Base-by-base conservation (phyloP, 768 basidiomycete genomes). In the Kwoniella pini region DNA sequence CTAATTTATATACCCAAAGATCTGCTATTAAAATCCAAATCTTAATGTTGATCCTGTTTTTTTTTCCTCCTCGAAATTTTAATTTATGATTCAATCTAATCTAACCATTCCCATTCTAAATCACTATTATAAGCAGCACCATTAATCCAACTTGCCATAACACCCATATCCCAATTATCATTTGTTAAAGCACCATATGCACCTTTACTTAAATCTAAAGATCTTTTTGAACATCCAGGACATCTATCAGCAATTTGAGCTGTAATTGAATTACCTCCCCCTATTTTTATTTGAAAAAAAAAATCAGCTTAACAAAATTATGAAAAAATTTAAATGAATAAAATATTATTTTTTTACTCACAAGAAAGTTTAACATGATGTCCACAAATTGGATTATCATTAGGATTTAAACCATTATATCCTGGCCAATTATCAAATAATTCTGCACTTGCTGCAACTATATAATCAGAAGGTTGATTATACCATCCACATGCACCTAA, bases 401-500 rank as follows among this genome's bases (percentile, higher is more conserved):
- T 75, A 2, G 73, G 73, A 56, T 75, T 75, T 36, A 60, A 36
- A 3, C 65, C 70, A 38, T 63, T 70, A 26, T 67, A 67, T 45
- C 69, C 66, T 28, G 73, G 70, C 70, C 70, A 75, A 43, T 63
- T 63, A 51, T 72, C 63, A 42, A 66, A 70, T 22, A 75, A 53
- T 19, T 68, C 54, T 13, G 57, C 60, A 21, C 67, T 62, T 15
- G 64, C 69, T 48, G 73, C 73, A 4, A 72, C 73, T 33, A 72
- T 69, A 31, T 59, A 44, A 24, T 73, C 64, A 15, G 49, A 63
- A n/a, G 65, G 60, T 30, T 33, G 55, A 38, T 72, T 63, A 13
- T 31, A 60, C 50, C 52, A 55, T 12, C 73, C 73, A 60, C 73
- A 75, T 10, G 73, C 73, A 28, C 67, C 65, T 3, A 72, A 57